phyloP scores from a whole-genome alignment of 768 basidiomycete genomes.

The Lyophyllum semitale region DNA sequence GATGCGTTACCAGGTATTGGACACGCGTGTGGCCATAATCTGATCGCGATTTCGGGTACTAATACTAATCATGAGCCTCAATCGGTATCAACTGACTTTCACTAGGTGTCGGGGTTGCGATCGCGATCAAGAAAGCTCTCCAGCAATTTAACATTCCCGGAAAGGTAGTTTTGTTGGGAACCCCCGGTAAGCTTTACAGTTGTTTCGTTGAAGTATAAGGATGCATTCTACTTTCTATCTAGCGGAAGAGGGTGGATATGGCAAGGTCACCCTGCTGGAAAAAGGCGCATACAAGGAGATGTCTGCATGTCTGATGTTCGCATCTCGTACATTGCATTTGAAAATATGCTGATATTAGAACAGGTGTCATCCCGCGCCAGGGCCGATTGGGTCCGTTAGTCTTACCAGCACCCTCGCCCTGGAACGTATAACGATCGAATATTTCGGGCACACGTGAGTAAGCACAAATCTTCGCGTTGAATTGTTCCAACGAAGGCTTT shows the following conservation, averaged over 20 bases:
- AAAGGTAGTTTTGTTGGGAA: conserved; percentile 72
- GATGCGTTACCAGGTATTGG: conserved; percentile 63
- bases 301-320: conserved; percentile 76
- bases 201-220: too few species aligned
- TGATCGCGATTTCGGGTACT: too few species aligned
- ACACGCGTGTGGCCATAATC: conserved; percentile 80
- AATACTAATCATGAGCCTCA: conserved; percentile 63
- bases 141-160: conserved; percentile 64
- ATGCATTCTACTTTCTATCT: background rate
- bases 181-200: conserved; percentile 62
- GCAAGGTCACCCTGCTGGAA: conserved; percentile 69
- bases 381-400: too few species aligned
- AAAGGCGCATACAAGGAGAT: conserved; percentile 75
- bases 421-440: too few species aligned
- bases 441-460: conserved; percentile 60
- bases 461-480: background rate
- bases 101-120: conserved; percentile 68
- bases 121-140: conserved; percentile 66
- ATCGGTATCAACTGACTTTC: background rate
- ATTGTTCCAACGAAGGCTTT: background rate
- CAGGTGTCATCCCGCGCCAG: too few species aligned
- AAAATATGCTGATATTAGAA: too few species aligned
- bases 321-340: too few species aligned
- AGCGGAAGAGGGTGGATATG: conserved; percentile 82
- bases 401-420: too few species aligned